A percentile compares a stretch with the other conserved stretches of the same genome.
Evolutionary conservation across 176 grass and related monocot genomes (phyloP).

Genomic region (Juncus effusus): DNA sequence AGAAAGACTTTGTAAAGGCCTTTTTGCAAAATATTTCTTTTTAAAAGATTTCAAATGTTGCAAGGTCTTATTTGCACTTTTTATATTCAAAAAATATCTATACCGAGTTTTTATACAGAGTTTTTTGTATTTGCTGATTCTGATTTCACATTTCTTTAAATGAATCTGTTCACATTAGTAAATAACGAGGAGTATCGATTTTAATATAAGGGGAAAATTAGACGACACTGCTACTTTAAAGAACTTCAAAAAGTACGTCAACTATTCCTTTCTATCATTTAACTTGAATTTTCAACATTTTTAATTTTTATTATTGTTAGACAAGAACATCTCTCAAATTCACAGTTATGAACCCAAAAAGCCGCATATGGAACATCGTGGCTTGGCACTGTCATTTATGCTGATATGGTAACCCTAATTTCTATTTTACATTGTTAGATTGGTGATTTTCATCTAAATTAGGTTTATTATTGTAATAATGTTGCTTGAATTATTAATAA

Average conservation of each 20-base stretch:
- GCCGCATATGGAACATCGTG: slow-evolving; percentile 98
- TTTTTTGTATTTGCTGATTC: slow-evolving; percentile 41
- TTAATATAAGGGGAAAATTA: slow-evolving; percentile 94
- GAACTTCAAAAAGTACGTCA: slow-evolving; percentile 85
- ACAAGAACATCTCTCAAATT: slow-evolving; percentile 96
- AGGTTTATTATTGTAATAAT: not conserved
- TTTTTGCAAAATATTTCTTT: too few species aligned
- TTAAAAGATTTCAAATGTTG: too few species aligned
- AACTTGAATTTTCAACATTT: too few species aligned
- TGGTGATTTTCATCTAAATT: too few species aligned
- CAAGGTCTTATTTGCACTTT: too few species aligned
- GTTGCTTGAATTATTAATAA: not conserved
- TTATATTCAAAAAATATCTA: too few species aligned
- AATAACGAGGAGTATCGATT: slow-evolving; percentile 81
- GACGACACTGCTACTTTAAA: slow-evolving; percentile 98
- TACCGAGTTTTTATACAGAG: too few species aligned
- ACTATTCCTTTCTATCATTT: not conserved
- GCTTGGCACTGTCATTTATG: slow-evolving; percentile 95
- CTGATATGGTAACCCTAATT: slow-evolving; percentile 59
- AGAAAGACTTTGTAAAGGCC: too few species aligned
- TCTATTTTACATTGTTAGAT: not conserved
- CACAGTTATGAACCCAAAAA: slow-evolving; percentile 84
- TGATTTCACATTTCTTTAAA: slow-evolving; percentile 97
- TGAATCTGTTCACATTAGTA: slow-evolving; percentile 93
- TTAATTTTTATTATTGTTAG: slow-evolving; percentile 40